Evolutionary conservation across 2,329 filamentous ascomycete species (phyloP).

Genomic region (Diaporthe caulivora): DNA sequence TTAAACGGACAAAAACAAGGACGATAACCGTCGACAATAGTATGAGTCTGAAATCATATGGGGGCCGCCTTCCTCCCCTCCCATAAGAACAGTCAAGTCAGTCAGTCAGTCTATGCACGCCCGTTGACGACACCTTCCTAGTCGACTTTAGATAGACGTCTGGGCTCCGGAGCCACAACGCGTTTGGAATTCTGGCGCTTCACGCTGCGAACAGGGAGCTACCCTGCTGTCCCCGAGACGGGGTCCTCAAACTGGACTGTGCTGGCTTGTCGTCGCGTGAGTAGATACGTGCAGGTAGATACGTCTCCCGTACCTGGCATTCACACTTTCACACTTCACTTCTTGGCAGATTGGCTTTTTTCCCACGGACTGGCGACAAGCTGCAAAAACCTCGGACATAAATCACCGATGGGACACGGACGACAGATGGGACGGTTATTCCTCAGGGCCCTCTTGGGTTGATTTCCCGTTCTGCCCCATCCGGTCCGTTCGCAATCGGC

Average conservation of each 20-base stretch:
- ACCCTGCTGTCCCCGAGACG: conserved; percentile 7
- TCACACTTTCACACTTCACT: neutral
- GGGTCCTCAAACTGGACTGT: conserved; percentile 6
- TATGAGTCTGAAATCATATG: neutral
- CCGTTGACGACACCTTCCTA: conserved; percentile 26
- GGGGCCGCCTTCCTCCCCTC: neutral
- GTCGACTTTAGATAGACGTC: conserved; percentile 27
- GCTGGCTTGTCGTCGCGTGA: neutral
- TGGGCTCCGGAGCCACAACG: conserved; percentile 27
- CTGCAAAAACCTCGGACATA: conserved; percentile 7
- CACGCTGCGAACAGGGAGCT: neutral
- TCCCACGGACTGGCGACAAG: neutral
- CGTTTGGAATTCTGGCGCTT: conserved; percentile 14
- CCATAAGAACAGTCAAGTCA: neutral
- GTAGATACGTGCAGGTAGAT: no score
- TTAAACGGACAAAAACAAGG: neutral
- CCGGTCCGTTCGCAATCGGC: neutral
- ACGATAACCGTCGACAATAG: neutral
- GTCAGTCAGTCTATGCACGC: conserved; percentile 1
- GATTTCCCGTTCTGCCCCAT: conserved; percentile 11
- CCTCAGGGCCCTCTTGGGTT: no score
- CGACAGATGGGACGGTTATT: neutral
- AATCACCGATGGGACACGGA: neutral
- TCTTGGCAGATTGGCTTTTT: conserved; percentile 7
- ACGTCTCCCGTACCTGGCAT: neutral